Evolutionary conservation across 2,329 filamentous ascomycete species (phyloP), one percentile per base, ranked within the genome.

Genomic region (Fusarium sp.): DNA sequence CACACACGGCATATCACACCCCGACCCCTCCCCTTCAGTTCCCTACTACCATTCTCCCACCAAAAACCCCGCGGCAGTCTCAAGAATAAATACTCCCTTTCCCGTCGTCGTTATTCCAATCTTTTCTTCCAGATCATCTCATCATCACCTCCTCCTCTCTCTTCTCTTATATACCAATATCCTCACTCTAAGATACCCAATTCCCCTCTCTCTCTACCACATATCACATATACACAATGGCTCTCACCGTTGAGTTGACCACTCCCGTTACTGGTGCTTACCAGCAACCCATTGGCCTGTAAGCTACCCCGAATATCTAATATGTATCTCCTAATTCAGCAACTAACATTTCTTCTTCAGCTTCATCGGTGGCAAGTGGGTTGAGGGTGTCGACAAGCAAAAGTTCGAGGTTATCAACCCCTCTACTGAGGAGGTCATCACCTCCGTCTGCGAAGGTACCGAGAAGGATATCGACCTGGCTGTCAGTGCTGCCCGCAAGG

Each of bases 371-470:
- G 94, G 95, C 81, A 91, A 97, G 82, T 97, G 90, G 83, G 88
- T 96, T 70, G 79, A 81, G 75, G 86, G 89, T 78, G 89, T 91
- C 68, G 92, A 97, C 74, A 94, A 94, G 83, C 91, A 93, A 87
- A 94, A 90, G 72, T 96, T 97, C 77, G 93, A 97, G 82, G 92
- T 94, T 80, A 90, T 96, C 86, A 97, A 97, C 87, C 94, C 94
- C 62, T 77, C 90, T 69, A 93, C 88, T 70, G 94, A 97, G 81
- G 89, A 94, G 81, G 88, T 93, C 76, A 96, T 97, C 83, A 87
- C 85, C 84, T 90, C 89, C 56, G 92, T 97, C 74, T 83, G 88
- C 78, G 94, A 97, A 83, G 94, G 90, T 77, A 92, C 90, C 70
- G 93, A 96, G 85, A 94, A 96, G 85, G 93, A 96, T 82, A 83